Base-by-base conservation (phyloP, 2,329 filamentous ascomycete genomes). In the Pleochaeta shiraiana region DNA sequence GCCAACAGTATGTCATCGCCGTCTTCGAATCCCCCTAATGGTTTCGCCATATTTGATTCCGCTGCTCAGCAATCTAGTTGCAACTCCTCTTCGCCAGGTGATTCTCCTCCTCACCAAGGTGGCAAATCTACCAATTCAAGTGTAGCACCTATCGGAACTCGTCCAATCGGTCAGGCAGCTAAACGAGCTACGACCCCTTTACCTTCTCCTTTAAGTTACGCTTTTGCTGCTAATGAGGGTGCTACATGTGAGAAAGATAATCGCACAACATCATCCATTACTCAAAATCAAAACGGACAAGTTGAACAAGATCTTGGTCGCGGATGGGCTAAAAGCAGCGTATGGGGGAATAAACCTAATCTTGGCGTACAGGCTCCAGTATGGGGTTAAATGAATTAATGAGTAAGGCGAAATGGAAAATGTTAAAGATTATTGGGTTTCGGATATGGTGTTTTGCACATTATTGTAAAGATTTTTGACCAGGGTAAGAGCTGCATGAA, bases 131-230 rank as follows among this genome's bases (percentile, higher is more conserved):
- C 78, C 62, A 81, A 80, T 64, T 79, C 80, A 65, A 79, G 87
- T 4, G 90, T 97, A 64, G 92, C 90, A 26, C 92, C 93, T 21
- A 97, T 97, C 70, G 93, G 93, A 68, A 96, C 92, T 65, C 86
- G 93, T 55, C 92, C 92, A 3, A 80, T 82, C 21, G 81, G 74
- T 77, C 47, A 79, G 81, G 66, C 78, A 28, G 87, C 81, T 75
- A 73, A 74, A 65, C 88, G 89, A 66, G 89, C 91, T 0, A 95
- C 89, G 7, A 95, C 91, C 2, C 91, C 92, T 64, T 80, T 95
- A 33, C 85, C 90, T n/a, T 95, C 90, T n/a, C 90, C 91, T 14
- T 79, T 93, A 63, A 86, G 86, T 74, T 86, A 85, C 67, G 85
- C 86, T 28, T 88, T 86, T 74, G 83, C 79, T 43, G 79, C 78